A percentile compares a stretch with the other conserved stretches of the same genome.
phyloP scores from a whole-genome alignment of 1,284 basidiomycete genomes.

The Heterobasidion irregulare region DNA sequence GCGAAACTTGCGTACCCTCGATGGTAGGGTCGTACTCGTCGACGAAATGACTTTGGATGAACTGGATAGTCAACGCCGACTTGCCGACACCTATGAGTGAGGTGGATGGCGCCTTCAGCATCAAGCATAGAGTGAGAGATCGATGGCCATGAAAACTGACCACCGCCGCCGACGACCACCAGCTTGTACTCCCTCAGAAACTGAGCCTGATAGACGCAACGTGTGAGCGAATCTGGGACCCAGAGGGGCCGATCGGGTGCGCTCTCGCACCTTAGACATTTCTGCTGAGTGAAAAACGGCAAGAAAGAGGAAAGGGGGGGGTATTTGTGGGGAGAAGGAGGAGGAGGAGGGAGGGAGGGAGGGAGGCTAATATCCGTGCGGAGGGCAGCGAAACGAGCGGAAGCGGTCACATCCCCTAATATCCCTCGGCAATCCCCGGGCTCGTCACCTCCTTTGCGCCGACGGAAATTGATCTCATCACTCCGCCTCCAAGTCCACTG shows the following conservation, averaged over 20 bases:
- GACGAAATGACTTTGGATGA: slow-evolving; percentile 96
- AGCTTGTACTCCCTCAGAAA: slow-evolving; percentile 95
- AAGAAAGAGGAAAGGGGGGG: neutral
- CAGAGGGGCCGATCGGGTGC: neutral
- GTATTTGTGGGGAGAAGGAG: neutral
- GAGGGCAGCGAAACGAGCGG: neutral
- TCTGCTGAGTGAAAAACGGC: neutral
- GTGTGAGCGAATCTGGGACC: neutral
- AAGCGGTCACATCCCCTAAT: neutral
- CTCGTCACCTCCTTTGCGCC: neutral
- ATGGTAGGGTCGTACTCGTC: slow-evolving; percentile 99
- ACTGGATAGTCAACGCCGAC: slow-evolving; percentile 95
- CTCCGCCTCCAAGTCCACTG: too few relatives aligned
- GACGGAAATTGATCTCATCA: neutral
- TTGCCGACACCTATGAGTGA: slow-evolving; percentile 84
- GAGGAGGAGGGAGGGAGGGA: neutral
- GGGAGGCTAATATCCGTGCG: neutral
- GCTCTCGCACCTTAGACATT: neutral
- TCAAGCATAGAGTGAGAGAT: neutral
- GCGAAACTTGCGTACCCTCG: slow-evolving; percentile 50
- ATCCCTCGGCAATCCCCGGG: neutral
- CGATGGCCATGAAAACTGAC: slow-evolving; percentile 34
- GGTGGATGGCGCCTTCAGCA: neutral
- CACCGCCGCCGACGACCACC: slow-evolving; percentile 97
- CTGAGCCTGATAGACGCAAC: slow-evolving; percentile 55